Base-by-base conservation (phyloP, 148 eudicot genomes). In the Rhododendron griersonianum region DNA sequence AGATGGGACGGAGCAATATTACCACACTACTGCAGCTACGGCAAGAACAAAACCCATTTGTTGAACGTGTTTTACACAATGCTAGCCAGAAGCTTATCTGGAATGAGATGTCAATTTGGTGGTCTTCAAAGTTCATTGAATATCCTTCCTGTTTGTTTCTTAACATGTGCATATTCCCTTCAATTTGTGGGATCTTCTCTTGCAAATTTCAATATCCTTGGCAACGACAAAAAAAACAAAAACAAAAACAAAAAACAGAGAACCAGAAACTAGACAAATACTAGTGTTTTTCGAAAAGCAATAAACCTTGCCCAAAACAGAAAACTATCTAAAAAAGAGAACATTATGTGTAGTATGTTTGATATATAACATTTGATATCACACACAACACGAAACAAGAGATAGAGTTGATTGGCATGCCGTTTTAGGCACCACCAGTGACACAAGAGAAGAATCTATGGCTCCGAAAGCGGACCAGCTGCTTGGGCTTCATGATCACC, bases 381-480 rank as follows among this genome's bases (percentile, higher is more conserved):
- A 39, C 30, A 78, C 81, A 77, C 55, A 41, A 21, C 2, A 8
- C 9, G 5, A 19, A 44, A 57, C 13, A 37, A n/a, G 11, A 9
- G 57, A 55, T 55, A 5, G 61, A 18, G 5, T 3, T 10, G 39
- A 21, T 78, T 55, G 16, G 35, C 16, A 10, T 4, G 61, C 21
- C 1, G 7, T 79, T 33, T 87, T 53, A 89, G 71, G 87, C 89
- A 79, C 87, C 92, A 19, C 90, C 92, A 10, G 90, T 88, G 41
- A 91, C 84, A 86, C 94, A 92, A 8, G 92, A 89, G 78, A 92
- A 91, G 87, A 90, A 84, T 45, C 90, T 89, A 67, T 89, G 94
- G 86, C 92, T 92, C 33, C 90, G 81, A 85, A 89, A 89, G 47
- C 93, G 81, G 65, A 88, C 88, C 63, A 92, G 83, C 83, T 89